Percentiles rank a stretch among this genome's conserved stretches.
phyloP scores from a whole-genome alignment of 2,329 filamentous ascomycete species.

The Verticillium klebahnii region DNA sequence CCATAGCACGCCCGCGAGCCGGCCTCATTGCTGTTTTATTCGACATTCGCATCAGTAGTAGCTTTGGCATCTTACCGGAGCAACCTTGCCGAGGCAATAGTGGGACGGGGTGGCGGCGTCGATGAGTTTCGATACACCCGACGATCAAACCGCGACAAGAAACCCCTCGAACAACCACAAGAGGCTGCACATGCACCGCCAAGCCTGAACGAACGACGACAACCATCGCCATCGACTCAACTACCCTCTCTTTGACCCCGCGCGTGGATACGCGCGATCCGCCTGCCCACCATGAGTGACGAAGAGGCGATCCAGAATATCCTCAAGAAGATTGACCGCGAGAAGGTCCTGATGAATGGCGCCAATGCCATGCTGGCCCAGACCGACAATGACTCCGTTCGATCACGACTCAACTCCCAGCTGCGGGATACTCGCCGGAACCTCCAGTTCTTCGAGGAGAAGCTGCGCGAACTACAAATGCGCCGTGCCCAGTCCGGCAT shows the following conservation, averaged over 20 bases:
- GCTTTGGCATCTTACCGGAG: neutral
- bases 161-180: conserved; percentile 1
- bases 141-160: neutral
- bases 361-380: conserved; percentile 94
- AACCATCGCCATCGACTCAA: neutral
- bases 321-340: conserved; percentile 94
- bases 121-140: neutral
- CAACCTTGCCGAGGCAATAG: neutral
- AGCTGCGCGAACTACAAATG: conserved; percentile 81
- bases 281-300: conserved; percentile 53
- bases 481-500: conserved; percentile 67
- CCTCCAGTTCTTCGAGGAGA: conserved; percentile 92
- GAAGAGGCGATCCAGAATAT: conserved; percentile 71
- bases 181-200: neutral
- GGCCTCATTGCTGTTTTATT: neutral
- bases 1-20: neutral
- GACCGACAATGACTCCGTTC: conserved; percentile 88
- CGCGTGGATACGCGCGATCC: conserved; percentile 30
- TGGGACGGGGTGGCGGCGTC: neutral
- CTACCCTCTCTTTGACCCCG: conserved; percentile 15
- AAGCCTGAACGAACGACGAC: neutral
- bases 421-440: conserved; percentile 92
- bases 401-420: conserved; percentile 85
- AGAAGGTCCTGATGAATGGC: conserved; percentile 90
- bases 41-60: neutral